These are phyloP conservation scores for Cryphonectria japonica DNA, from an alignment of 2,329 filamentous ascomycete species.

Conservation along the genomic window DNA sequence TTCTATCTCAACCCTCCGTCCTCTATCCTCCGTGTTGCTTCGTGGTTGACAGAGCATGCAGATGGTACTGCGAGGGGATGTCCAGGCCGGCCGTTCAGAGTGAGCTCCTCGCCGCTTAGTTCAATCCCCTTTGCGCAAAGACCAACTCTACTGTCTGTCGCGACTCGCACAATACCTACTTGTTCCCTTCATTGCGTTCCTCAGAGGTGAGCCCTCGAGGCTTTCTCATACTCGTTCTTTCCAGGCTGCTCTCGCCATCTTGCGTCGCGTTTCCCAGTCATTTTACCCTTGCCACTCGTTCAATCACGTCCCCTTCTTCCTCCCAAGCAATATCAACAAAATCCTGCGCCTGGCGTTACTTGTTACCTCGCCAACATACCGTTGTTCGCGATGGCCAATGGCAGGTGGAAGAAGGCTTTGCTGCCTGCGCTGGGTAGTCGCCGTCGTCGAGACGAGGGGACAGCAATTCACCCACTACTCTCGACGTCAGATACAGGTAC, in stretches of 20 bases:
- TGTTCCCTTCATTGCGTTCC: not conserved
- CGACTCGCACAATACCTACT: not conserved
- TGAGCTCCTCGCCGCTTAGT: not conserved
- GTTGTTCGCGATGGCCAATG: constrained; percentile 7
- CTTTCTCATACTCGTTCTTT: not conserved
- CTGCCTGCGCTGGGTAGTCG: constrained; percentile 21
- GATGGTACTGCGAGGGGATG: not conserved
- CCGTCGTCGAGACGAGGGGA: constrained; percentile 7
- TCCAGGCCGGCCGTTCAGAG: not conserved
- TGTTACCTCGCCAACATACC: constrained; percentile 5
- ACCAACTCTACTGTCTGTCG: not conserved
- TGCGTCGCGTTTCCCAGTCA: not conserved
- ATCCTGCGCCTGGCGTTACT: not conserved
- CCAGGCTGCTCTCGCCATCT: not conserved
- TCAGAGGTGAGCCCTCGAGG: not conserved
- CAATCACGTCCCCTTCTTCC: not conserved
- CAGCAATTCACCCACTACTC: constrained; percentile 6
- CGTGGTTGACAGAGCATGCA: not conserved
- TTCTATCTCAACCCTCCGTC: not conserved
- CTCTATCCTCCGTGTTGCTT: not conserved
- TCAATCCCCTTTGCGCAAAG: not conserved
- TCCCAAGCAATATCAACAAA: not conserved
- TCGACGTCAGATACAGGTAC: constrained; percentile 22
- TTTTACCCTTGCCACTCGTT: constrained; percentile 1
- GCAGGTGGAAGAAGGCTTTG: constrained; percentile 27